Evolutionary conservation across 768 basidiomycete species (phyloP), one percentile per base, ranked within the genome.

Genomic region (Amanita brunnescens): DNA sequence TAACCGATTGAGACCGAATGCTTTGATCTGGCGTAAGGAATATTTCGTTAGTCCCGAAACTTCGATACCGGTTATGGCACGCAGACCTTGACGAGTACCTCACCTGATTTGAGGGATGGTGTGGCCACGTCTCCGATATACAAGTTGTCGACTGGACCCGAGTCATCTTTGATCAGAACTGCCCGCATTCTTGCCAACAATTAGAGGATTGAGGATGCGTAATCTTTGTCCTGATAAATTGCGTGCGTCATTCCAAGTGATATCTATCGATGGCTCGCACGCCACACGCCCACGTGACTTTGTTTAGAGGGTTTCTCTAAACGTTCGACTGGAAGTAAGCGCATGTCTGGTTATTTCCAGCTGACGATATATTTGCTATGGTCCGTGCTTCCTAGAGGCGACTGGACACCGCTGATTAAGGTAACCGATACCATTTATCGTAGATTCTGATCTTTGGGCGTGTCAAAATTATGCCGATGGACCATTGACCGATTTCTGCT

Each of bases 1-100:
- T 90, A 90, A 84, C 26, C 92, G 77, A 66, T 94, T 94, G 53
- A 94, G 67, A n/a, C 90, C 89, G 63, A 94, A 93, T 1, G 84
- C 84, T 64, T 79, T 80, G 60, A 88, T 74, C 86, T 90, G 55
- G 13, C 26, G 48, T 40, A 49, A 13, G 26, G 20, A 30, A n/a
- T 6, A 20, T 24, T 41, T 18, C 40, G 39, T 41, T 23, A 46
- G 34, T 21, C 53, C 26, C 44, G 18, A 26, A 49, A 24, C 47
- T 39, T 18, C 32, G 20, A 39, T n/a, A 35, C 18, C 35, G 49
- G 29, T 35, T 38, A 33, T 6, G 47, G 20, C 23, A 14, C n/a
- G 50, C 71, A 40, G 56, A 81, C 91, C 77, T 91, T 86, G 47
- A 95, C 83, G n/a, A 91, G 73, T 1, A 91, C 85, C 57, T 92